Evolutionary conservation across 352 stramenopile genomes (phyloP).

Genomic region (Elongisporangium prolatum): DNA sequence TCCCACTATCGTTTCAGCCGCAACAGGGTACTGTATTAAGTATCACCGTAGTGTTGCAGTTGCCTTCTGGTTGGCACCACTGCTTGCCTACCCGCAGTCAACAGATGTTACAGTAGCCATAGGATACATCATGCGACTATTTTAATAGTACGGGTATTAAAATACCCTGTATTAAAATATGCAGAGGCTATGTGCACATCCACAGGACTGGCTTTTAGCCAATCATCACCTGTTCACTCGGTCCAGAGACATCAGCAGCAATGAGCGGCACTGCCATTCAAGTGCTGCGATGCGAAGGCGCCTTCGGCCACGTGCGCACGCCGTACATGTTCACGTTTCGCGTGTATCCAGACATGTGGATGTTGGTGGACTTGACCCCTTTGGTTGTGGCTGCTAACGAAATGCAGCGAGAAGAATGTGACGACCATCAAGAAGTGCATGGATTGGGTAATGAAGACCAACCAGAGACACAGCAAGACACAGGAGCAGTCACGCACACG

Average conservation of each 20-base stretch:
- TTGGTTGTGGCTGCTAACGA: not conserved
- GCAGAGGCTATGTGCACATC: too few relatives aligned
- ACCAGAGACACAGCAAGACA: not conserved
- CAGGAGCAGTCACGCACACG: not conserved
- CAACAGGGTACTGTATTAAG: too few relatives aligned
- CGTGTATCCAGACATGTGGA: slow-evolving; percentile 27
- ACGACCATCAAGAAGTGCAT: not conserved
- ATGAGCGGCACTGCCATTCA: not conserved
- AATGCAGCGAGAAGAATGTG: not conserved
- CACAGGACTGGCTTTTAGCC: not conserved
- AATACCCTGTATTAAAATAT: too few relatives aligned
- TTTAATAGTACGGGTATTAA: too few relatives aligned
- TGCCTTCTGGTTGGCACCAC: too few relatives aligned
- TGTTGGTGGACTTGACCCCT: slow-evolving; percentile 20
- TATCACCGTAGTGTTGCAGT: too few relatives aligned
- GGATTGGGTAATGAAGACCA: not conserved
- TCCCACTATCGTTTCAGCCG: too few relatives aligned
- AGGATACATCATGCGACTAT: too few relatives aligned
- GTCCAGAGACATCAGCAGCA: not conserved
- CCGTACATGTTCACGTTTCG: slow-evolving; percentile 27
- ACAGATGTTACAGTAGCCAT: too few relatives aligned
- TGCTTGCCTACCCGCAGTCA: too few relatives aligned
- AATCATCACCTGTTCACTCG: not conserved
- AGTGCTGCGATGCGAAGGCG: slow-evolving; percentile 18
- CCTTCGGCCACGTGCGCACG: slow-evolving; percentile 24